A percentile compares a stretch with the other conserved stretches of the same genome.
Evolutionary conservation across 192 early-diverging fungal genomes (phyloP).

Genomic region (Dispira simplex): DNA sequence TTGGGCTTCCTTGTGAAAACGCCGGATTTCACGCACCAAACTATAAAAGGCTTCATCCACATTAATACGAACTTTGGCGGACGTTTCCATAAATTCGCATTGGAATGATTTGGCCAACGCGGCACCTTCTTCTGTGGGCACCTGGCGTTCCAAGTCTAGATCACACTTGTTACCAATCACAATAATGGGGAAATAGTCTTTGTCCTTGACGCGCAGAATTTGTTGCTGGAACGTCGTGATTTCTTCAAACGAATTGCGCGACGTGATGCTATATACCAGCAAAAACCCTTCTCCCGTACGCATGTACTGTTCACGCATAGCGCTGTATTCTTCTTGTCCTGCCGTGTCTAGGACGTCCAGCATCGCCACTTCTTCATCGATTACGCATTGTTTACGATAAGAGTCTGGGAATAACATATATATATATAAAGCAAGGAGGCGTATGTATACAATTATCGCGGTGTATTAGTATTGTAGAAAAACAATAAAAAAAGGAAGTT

Average conservation of each 20-base stretch:
- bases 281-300: slow-evolving; percentile 77
- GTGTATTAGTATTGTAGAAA: no score
- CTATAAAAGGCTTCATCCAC: slow-evolving; percentile 90
- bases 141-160: slow-evolving; percentile 47
- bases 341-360: slow-evolving; percentile 89
- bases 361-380: slow-evolving; percentile 66
- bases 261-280: slow-evolving; percentile 66
- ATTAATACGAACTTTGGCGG: slow-evolving; percentile 71
- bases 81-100: slow-evolving; percentile 74
- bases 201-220: slow-evolving; percentile 70
- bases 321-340: slow-evolving; percentile 71
- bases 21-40: slow-evolving; percentile 70
- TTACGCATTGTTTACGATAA: slow-evolving; percentile 74
- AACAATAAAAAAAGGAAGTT: no score
- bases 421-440: no score
- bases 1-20: slow-evolving; percentile 12
- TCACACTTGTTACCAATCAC: slow-evolving; percentile 86
- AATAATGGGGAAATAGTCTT: slow-evolving; percentile 57
- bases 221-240: slow-evolving; percentile 52
- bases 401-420: slow-evolving; percentile 23
- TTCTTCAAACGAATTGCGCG: slow-evolving; percentile 58
- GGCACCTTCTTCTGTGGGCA: slow-evolving; percentile 48
- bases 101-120: slow-evolving; percentile 43
- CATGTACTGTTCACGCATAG: slow-evolving; percentile 79
- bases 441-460: no score